Percentiles rank a stretch among this genome's conserved stretches.
These are phyloP conservation scores for Leccinellum albellum DNA, from an alignment of 768 basidiomycete genomes.

Conservation along the genomic window DNA sequence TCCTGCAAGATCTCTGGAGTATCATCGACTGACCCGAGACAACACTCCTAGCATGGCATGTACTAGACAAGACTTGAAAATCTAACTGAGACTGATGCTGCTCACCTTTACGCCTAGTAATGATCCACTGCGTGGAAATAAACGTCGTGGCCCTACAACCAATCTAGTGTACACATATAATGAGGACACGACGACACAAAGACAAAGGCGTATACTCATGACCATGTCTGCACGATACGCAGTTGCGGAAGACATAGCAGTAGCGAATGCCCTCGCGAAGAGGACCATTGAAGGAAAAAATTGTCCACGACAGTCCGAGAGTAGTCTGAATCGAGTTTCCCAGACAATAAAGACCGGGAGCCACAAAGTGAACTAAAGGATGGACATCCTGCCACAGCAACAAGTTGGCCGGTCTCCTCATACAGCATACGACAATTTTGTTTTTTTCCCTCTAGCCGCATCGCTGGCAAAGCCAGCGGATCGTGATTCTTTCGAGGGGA, in stretches of 20 bases:
- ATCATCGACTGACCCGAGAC: no score
- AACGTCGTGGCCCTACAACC: no score
- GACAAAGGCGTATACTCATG: background rate
- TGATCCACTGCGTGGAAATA: no score
- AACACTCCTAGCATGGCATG: no score
- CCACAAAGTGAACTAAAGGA: constrained; percentile 31
- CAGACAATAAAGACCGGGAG: constrained; percentile 9
- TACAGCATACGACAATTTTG: constrained; percentile 1
- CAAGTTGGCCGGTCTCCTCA: constrained; percentile 13
- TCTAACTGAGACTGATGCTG: no score
- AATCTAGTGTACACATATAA: no score
- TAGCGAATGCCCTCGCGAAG: constrained; percentile 13
- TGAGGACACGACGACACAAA: no score
- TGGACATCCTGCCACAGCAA: background rate
- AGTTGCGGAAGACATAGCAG: background rate
- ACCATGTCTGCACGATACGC: background rate
- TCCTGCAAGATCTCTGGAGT: no score
- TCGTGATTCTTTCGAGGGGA: background rate
- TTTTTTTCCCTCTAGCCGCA: background rate
- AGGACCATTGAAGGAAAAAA: background rate
- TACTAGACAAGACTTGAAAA: no score
- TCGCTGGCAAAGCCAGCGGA: background rate
- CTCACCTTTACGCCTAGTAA: no score
- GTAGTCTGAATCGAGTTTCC: constrained; percentile 37
- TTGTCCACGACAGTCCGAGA: constrained; percentile 23